These are phyloP conservation scores for Hyphodiscus hymeniophilus DNA, from an alignment of 495 filamentous ascomycete species.

Conservation along the genomic window DNA sequence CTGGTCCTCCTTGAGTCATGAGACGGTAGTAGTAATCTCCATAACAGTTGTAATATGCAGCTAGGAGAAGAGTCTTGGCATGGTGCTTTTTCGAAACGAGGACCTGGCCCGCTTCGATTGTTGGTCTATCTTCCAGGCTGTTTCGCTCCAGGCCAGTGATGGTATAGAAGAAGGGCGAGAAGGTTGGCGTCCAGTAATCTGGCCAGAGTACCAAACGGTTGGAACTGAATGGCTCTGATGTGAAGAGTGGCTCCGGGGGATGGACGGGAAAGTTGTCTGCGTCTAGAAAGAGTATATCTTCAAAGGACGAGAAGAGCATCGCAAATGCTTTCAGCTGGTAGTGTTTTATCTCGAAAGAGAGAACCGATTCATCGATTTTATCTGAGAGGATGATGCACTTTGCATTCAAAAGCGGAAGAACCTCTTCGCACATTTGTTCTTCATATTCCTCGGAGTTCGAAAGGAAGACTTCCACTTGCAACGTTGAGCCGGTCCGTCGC, in stretches of 20 bases:
- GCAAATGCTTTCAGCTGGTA: constrained; percentile 57
- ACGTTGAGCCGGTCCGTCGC: constrained; percentile 42
- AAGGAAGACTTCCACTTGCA: constrained; percentile 53
- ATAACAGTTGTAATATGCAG: constrained; percentile 57
- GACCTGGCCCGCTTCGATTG: constrained; percentile 47
- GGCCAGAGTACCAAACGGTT: constrained; percentile 52
- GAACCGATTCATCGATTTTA: background rate
- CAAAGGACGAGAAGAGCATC: constrained; percentile 51
- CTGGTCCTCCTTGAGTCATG: constrained; percentile 45
- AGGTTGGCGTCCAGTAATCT: constrained; percentile 51
- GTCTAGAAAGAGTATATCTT: constrained; percentile 55
- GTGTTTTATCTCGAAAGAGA: constrained; percentile 17
- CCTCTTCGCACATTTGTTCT: constrained; percentile 39
- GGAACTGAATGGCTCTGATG: constrained; percentile 40
- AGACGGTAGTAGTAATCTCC: constrained; percentile 54
- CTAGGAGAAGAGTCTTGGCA: constrained; percentile 40
- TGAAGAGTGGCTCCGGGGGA: constrained; percentile 43
- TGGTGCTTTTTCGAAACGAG: constrained; percentile 49
- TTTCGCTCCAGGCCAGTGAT: constrained; percentile 39
- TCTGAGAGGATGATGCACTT: constrained; percentile 32
- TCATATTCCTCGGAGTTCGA: constrained; percentile 42
- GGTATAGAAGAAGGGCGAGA: constrained; percentile 43
- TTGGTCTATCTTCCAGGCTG: constrained; percentile 25
- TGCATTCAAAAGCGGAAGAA: constrained; percentile 43
- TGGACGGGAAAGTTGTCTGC: constrained; percentile 47